phyloP scores from a whole-genome alignment of 192 early-diverging fungal genomes.

The Chytriomyces sp. region DNA sequence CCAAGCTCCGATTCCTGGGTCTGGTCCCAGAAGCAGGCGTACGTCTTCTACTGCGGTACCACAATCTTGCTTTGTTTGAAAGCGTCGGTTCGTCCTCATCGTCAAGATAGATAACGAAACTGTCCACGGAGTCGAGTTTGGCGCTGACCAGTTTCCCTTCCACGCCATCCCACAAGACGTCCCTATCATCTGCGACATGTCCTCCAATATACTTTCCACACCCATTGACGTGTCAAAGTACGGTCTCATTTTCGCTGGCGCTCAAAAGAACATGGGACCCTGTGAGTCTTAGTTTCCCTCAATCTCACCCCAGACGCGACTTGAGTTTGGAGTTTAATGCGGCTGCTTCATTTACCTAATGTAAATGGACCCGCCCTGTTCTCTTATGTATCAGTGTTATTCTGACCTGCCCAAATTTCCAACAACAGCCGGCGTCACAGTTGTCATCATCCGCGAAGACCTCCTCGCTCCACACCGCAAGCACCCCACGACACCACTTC shows the following conservation, averaged over 20 bases:
- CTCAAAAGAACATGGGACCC: constrained; percentile 89
- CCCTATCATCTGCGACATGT: constrained; percentile 83
- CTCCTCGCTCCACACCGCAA: constrained; percentile 65
- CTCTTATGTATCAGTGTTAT: neutral
- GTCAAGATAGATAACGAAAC: constrained; percentile 80
- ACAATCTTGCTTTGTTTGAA: neutral
- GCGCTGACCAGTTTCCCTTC: constrained; percentile 65
- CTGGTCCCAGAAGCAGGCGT: constrained; percentile 74
- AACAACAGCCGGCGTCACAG: constrained; percentile 87
- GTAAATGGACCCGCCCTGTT: neutral
- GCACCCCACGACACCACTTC: constrained; percentile 31
- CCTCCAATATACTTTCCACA: constrained; percentile 51
- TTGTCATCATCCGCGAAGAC: constrained; percentile 91
- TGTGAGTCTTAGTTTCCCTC: too few relatives aligned
- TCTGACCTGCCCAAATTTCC: constrained; percentile 32
- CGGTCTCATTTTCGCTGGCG: constrained; percentile 90
- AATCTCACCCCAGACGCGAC: too few relatives aligned
- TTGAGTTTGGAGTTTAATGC: too few relatives aligned
- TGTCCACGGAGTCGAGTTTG: constrained; percentile 91
- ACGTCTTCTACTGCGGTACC: constrained; percentile 85
- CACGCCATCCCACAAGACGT: constrained; percentile 48
- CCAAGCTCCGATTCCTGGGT: constrained; percentile 67
- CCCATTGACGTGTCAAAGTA: constrained; percentile 79
- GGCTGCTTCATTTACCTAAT: too few relatives aligned
- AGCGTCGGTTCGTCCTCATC: neutral